Conservation (phyloP, 1,284 basidiomycete species). For the Cerioporus squamosus region DNA sequence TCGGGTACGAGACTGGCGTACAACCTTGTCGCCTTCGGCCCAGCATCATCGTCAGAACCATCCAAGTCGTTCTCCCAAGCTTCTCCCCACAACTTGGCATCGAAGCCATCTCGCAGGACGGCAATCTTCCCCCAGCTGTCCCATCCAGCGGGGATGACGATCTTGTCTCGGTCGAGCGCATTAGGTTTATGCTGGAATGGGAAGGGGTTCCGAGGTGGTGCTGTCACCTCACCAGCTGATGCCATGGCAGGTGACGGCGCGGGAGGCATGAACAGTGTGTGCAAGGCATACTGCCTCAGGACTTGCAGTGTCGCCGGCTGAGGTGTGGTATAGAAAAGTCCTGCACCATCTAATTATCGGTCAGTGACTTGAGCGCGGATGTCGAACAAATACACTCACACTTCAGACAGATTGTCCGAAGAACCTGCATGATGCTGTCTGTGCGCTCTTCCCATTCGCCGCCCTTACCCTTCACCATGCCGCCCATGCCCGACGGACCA, state of each 20-base stretch:
- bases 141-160: constrained; percentile 95
- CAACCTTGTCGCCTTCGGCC: constrained; percentile 57
- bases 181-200: constrained; percentile 89
- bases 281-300: constrained; percentile 87
- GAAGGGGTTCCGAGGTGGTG: constrained; percentile 75
- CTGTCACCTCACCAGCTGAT: constrained; percentile 49
- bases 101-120: constrained; percentile 91
- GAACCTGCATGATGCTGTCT: constrained; percentile 93
- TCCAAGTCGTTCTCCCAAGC: constrained; percentile 82
- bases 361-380: background rate
- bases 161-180: constrained; percentile 89
- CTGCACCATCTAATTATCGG: constrained; percentile 77
- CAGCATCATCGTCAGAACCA: constrained; percentile 40
- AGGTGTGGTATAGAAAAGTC: constrained; percentile 89
- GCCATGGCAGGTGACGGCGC: constrained; percentile 60
- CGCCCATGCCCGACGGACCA: constrained; percentile 74
- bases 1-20: constrained; percentile 71
- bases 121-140: constrained; percentile 97
- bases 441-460: constrained; percentile 95
- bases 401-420: constrained; percentile 90
- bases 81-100: constrained; percentile 79
- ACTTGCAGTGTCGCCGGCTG: constrained; percentile 80
- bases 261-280: constrained; percentile 82
- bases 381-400: constrained; percentile 57
- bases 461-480: constrained; percentile 85